Evolutionary conservation across 768 basidiomycete species (phyloP).

Genomic region (Chiua virens): DNA sequence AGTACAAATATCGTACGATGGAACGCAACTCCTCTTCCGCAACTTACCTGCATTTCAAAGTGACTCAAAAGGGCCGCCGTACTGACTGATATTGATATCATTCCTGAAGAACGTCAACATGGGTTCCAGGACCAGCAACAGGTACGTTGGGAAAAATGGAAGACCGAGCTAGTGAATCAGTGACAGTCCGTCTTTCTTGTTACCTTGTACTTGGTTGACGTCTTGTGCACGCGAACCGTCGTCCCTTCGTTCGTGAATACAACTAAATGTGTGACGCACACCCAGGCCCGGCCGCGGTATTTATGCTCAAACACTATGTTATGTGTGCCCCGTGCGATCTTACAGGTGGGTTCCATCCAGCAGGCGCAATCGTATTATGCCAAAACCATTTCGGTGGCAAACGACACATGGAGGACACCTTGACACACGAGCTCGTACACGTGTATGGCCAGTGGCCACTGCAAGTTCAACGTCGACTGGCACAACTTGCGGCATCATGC

Average conservation of each 20-base stretch:
- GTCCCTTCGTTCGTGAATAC: conserved; percentile 3
- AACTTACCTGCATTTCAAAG: conserved; percentile 39
- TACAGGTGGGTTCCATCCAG: conserved; percentile 84
- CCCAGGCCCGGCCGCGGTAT: conserved; percentile 80
- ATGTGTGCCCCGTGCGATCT: conserved; percentile 83
- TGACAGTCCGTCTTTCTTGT: conserved; percentile 52
- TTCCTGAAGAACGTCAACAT: conserved; percentile 41
- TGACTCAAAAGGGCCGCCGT: conserved; percentile 51
- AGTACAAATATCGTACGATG: conserved; percentile 21
- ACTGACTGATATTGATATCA: conserved; percentile 52
- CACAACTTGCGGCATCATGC: conserved; percentile 88
- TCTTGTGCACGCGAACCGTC: conserved; percentile 9
- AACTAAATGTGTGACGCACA: not conserved
- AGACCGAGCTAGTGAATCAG: conserved; percentile 65
- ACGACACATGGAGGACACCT: conserved; percentile 88
- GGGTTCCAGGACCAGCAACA: conserved; percentile 37
- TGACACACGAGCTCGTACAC: conserved; percentile 92
- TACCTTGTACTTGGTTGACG: conserved; percentile 10
- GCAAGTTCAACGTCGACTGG: conserved; percentile 94
- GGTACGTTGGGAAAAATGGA: conserved; percentile 66
- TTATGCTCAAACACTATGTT: conserved; percentile 92
- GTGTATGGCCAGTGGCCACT: conserved; percentile 97
- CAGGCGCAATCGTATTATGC: conserved; percentile 81
- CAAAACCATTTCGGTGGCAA: conserved; percentile 79
- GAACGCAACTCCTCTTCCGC: conserved; percentile 22